These are phyloP conservation scores for Seiridium unicorne DNA, from an alignment of 2,329 filamentous ascomycete genomes.

Conservation along the genomic window DNA sequence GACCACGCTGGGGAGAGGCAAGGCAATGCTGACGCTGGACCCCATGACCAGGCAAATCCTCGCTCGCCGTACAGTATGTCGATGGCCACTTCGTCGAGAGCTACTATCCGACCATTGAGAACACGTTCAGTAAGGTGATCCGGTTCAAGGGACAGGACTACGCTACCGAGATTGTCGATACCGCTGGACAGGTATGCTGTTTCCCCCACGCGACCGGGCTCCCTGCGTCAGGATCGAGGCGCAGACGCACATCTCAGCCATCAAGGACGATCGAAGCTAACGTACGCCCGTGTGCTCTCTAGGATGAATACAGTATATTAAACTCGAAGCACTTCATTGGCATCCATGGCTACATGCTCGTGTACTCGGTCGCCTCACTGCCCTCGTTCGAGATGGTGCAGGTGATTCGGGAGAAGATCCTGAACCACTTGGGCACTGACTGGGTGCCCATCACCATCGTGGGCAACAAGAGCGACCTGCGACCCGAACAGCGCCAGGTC, in stretches of 20 bases:
- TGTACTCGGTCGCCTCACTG: slow-evolving; percentile 93
- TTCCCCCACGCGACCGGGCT: neutral
- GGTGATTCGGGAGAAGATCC: slow-evolving; percentile 94
- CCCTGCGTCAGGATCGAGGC: neutral
- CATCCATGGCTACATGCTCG: slow-evolving; percentile 97
- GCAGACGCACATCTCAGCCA: neutral
- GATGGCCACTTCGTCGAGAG: slow-evolving; percentile 98
- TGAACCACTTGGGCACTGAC: slow-evolving; percentile 91
- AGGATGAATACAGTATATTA: slow-evolving; percentile 98
- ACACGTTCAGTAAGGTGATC: slow-evolving; percentile 96
- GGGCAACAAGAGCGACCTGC: slow-evolving; percentile 94
- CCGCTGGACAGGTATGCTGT: slow-evolving; percentile 77
- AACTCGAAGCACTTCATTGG: slow-evolving; percentile 99
- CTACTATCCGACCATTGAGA: slow-evolving; percentile 99
- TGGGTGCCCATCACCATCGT: slow-evolving; percentile 92
- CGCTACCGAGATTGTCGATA: slow-evolving; percentile 96
- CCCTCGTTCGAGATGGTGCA: slow-evolving; percentile 97
- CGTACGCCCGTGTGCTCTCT: slow-evolving; percentile 13
- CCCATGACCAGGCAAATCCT: slow-evolving; percentile 79
- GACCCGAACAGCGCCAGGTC: slow-evolving; percentile 90
- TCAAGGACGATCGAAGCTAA: slow-evolving; percentile 7
- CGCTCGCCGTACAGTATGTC: slow-evolving; percentile 93
- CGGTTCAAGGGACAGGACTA: slow-evolving; percentile 91
- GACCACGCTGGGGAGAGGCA: neutral
- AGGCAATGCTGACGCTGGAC: slow-evolving; percentile 3